These are phyloP conservation scores for Penicillium paxilli DNA, from an alignment of 495 filamentous ascomycete genomes.

Conservation along the genomic window DNA sequence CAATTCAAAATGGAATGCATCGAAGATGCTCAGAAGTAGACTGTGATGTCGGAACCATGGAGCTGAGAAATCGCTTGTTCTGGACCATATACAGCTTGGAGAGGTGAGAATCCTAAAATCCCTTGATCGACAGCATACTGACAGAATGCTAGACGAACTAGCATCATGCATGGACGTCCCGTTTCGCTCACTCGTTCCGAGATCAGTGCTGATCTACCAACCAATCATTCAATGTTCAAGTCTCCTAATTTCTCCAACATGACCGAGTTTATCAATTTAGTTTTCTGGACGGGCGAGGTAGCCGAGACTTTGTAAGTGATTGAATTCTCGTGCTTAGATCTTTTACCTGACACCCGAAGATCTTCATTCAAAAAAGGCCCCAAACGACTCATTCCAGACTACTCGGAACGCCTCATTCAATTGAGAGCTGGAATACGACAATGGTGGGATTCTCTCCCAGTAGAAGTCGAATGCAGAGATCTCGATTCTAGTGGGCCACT, in stretches of 20 bases:
- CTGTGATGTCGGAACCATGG: conserved; percentile 34
- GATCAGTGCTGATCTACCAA: conserved; percentile 44
- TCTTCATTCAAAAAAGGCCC: conserved; percentile 36
- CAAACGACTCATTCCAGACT: conserved; percentile 35
- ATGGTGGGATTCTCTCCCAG: conserved; percentile 44
- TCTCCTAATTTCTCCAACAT: conserved; percentile 41
- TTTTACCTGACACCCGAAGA: neutral
- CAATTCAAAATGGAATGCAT: conserved; percentile 53
- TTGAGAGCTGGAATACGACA: conserved; percentile 35
- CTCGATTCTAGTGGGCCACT: conserved; percentile 30
- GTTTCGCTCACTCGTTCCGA: conserved; percentile 39
- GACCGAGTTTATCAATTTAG: conserved; percentile 40
- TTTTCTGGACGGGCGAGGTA: conserved; percentile 38
- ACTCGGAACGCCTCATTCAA: conserved; percentile 36
- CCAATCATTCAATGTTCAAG: conserved; percentile 31
- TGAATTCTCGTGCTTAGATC: too few species aligned
- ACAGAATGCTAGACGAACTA: conserved; percentile 21
- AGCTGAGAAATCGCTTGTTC: conserved; percentile 46
- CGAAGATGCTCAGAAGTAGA: conserved; percentile 42
- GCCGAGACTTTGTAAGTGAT: conserved; percentile 46
- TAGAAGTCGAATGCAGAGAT: conserved; percentile 34
- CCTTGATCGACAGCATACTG: neutral
- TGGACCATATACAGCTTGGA: conserved; percentile 50
- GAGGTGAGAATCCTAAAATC: conserved; percentile 23
- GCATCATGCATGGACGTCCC: conserved; percentile 46